Evolutionary conservation across 2,329 filamentous ascomycete species (phyloP).

Genomic region (Fusarium abutilonis): DNA sequence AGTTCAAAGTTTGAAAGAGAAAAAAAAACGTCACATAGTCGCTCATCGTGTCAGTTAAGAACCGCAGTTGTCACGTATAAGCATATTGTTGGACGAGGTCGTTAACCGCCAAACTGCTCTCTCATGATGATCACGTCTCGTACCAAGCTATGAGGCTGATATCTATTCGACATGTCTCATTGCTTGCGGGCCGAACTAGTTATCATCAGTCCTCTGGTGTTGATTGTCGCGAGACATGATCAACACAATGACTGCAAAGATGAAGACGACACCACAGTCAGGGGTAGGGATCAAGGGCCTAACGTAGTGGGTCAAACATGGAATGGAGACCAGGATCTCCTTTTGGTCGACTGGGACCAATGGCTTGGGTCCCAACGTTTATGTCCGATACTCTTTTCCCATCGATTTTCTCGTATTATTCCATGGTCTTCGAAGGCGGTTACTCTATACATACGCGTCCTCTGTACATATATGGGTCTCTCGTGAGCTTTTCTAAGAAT

Average conservation of each 20-base stretch:
- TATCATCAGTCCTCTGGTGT: not conserved
- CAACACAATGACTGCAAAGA: constrained; percentile 13
- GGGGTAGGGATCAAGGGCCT: constrained; percentile 40
- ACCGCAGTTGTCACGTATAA: not conserved
- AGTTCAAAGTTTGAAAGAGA: constrained; percentile 1
- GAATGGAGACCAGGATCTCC: constrained; percentile 27
- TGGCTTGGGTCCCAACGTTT: constrained; percentile 35
- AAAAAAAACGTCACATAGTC: constrained; percentile 12
- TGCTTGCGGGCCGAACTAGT: not conserved
- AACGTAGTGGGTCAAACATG: constrained; percentile 28
- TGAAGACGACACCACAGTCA: constrained; percentile 12
- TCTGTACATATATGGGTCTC: constrained; percentile 5
- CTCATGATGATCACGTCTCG: not conserved
- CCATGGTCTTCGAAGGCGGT: constrained; percentile 1
- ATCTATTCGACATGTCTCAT: not conserved
- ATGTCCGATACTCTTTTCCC: constrained; percentile 34
- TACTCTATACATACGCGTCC: not conserved
- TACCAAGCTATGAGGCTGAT: not conserved
- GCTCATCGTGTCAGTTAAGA: constrained; percentile 10
- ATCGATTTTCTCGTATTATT: constrained; percentile 41
- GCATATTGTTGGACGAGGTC: not conserved
- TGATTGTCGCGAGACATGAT: constrained; percentile 2
- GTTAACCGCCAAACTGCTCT: not conserved
- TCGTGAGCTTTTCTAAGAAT: constrained; percentile 26
- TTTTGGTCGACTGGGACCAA: constrained; percentile 30